Percentiles rank a stretch among this genome's conserved stretches.
Conservation (phyloP, 768 basidiomycete species). For the Russula sp. region DNA sequence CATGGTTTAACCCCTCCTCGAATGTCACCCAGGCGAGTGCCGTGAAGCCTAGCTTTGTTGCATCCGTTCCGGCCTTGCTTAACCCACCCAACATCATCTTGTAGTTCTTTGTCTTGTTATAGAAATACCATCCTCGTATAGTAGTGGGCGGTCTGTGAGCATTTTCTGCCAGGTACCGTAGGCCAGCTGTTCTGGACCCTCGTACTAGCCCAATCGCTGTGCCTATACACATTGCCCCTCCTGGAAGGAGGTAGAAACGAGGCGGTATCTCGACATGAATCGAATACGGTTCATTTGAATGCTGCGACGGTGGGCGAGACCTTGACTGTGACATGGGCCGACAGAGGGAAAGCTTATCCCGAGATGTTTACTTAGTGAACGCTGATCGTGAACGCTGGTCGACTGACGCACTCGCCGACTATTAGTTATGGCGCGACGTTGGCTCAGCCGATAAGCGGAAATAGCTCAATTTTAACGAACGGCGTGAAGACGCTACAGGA, state of each 20-base stretch:
- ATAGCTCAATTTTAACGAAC: neutral
- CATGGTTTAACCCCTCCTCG: slow-evolving; percentile 37
- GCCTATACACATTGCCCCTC: slow-evolving; percentile 52
- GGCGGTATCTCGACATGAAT: slow-evolving; percentile 42
- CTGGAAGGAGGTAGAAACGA: slow-evolving; percentile 56
- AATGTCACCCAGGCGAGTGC: slow-evolving; percentile 43
- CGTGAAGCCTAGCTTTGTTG: slow-evolving; percentile 40
- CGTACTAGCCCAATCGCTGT: slow-evolving; percentile 66
- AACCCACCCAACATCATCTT: slow-evolving; percentile 66
- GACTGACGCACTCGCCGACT: neutral
- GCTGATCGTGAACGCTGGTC: neutral
- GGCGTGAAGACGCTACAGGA: neutral
- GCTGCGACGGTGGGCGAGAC: slow-evolving; percentile 17
- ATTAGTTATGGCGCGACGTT: neutral
- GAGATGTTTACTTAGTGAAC: neutral
- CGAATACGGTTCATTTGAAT: slow-evolving; percentile 22
- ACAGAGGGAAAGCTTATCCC: neutral
- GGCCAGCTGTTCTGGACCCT: slow-evolving; percentile 58
- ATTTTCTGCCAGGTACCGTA: slow-evolving; percentile 89
- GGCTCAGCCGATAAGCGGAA: neutral
- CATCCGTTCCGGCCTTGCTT: slow-evolving; percentile 56
- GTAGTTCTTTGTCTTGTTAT: slow-evolving; percentile 96
- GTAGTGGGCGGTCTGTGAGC: slow-evolving; percentile 82
- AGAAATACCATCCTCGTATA: slow-evolving; percentile 89
- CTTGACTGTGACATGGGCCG: neutral